Evolutionary conservation across 1,284 basidiomycete species (phyloP), one percentile per base, ranked within the genome.

Genomic region (Microbotryum lychnidis-dioicae): DNA sequence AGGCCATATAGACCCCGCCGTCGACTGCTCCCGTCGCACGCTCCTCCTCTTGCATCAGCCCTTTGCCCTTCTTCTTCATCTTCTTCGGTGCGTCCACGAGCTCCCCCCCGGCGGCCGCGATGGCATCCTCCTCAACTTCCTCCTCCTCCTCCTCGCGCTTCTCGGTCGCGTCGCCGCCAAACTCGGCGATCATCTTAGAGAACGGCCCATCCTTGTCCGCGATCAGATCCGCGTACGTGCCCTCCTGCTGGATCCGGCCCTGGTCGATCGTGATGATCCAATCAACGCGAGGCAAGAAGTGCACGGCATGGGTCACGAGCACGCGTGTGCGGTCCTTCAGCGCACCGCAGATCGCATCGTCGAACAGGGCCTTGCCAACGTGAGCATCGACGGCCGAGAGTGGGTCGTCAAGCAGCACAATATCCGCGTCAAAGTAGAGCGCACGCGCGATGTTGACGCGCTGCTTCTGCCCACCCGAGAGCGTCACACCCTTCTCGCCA

Each of bases 301-400:
- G 87, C 8, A 91, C 79, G 0, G 86, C 87, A 69, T 90, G 88
- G 0, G 88, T 91, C 50, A 89, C 87, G 56, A 93, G 83, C 44
- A 93, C 79, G 44, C 89, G 83, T 12, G 91, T 92, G 75, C 89
- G 89, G 63, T 81, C 82, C 6, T 79, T 78, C n/a, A 86, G 78
- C 9, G 78, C 80, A 67, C 84, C 82, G 63, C 84, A 80, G 62
- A 93, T 80, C 27, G 91, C 87, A 67, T 92, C 85, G 70, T 87
- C 83, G 78, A 94, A 91, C 29, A 94, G 84, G 6, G 84, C 80
- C 73, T 87, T 88, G 49, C 89, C 90, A 51, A 94, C 90, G 70
- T 58, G 71, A 62, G 57, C 45, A 83, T 90, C 84, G 21, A 84
- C 81, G 3, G 82, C 77, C 57, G 68, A 69, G 1, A 89, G 79